Evolutionary conservation across 1,139 yeast species (phyloP), one percentile per base, ranked within the genome.

Genomic region (Hyphopichia wangnamkhiaoensis): DNA sequence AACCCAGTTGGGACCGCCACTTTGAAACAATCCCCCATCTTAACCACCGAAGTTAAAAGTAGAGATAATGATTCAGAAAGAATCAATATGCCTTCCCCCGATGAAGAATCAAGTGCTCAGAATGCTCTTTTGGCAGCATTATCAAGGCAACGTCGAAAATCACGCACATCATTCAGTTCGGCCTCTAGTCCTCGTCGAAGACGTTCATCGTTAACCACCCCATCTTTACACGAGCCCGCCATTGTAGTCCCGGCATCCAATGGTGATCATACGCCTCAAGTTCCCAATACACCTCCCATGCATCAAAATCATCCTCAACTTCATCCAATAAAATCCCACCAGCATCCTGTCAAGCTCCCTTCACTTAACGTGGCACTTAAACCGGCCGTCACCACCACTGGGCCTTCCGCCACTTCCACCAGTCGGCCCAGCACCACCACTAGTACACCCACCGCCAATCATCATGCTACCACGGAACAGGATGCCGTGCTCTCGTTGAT

Each of bases 401-500:
- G n/a, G n/a, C n/a, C n/a, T n/a, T n/a, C n/a, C n/a, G n/a, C n/a
- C n/a, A n/a, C n/a, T n/a, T n/a, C n/a, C n/a, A n/a, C n/a, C n/a
- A n/a, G n/a, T n/a, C n/a, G n/a, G n/a, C n/a, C n/a, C n/a, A n/a
- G n/a, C n/a, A n/a, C n/a, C n/a, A n/a, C n/a, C n/a, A n/a, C 35
- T 3, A 25, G 18, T 15, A 13, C 34, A 25, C 4, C 23, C 8
- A 33, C 17, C 9, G 21, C 21, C 12, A 23, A 5, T 19, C 13
- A 21, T 19, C 25, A 19, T 21, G 39, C 28, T 6, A 48, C 57
- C 31, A 63, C 55, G 43, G 77, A 71, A 44, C 73, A 71, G 46
- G 77, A 71, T 36, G 77, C 77, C 1, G 73, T 71, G 10, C 53
- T 62, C 36, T 69, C 76, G 14, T 56, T 71, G 38, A 71, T 71